Conservation (phyloP, 768 basidiomycete species). For the Plicaturopsis crispa region DNA sequence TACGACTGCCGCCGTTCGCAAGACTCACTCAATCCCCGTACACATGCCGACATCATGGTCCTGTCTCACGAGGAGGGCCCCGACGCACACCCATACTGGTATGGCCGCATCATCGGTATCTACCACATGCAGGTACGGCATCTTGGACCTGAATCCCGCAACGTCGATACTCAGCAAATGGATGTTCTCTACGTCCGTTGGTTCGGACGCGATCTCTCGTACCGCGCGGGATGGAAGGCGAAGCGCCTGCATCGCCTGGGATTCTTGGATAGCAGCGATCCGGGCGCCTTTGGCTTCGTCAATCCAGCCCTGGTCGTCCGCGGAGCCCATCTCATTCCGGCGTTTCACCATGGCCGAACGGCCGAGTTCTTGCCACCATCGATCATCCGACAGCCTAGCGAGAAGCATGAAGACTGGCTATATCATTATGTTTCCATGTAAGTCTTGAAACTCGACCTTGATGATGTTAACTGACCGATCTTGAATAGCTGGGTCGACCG, state of each 20-base stretch:
- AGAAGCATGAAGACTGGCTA: constrained; percentile 21
- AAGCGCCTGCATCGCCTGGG: constrained; percentile 27
- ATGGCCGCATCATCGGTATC: constrained; percentile 15
- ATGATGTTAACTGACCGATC: not conserved
- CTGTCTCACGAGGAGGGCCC: constrained; percentile 9
- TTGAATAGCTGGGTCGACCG: constrained; percentile 20
- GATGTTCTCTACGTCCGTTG: constrained; percentile 36
- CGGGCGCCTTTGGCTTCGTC: constrained; percentile 34
- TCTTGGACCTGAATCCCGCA: not conserved
- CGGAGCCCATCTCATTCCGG: constrained; percentile 34
- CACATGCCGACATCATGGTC: constrained; percentile 28
- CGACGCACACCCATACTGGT: constrained; percentile 23
- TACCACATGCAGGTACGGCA: constrained; percentile 10
- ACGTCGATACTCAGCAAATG: constrained; percentile 13
- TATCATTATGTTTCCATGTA: constrained; percentile 28
- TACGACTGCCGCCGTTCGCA: constrained; percentile 33
- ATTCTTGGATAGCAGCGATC: constrained; percentile 24
- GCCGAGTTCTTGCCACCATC: constrained; percentile 5
- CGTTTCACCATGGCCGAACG: constrained; percentile 17
- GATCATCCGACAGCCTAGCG: constrained; percentile 2
- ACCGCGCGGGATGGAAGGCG: constrained; percentile 16
- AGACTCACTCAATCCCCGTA: constrained; percentile 31
- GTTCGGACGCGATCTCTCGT: constrained; percentile 21
- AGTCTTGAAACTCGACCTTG: constrained; percentile 6
- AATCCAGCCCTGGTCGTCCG: constrained; percentile 33